Evolutionary conservation across 139 green algal genomes (phyloP).

Genomic region (Micractinium sp.): DNA sequence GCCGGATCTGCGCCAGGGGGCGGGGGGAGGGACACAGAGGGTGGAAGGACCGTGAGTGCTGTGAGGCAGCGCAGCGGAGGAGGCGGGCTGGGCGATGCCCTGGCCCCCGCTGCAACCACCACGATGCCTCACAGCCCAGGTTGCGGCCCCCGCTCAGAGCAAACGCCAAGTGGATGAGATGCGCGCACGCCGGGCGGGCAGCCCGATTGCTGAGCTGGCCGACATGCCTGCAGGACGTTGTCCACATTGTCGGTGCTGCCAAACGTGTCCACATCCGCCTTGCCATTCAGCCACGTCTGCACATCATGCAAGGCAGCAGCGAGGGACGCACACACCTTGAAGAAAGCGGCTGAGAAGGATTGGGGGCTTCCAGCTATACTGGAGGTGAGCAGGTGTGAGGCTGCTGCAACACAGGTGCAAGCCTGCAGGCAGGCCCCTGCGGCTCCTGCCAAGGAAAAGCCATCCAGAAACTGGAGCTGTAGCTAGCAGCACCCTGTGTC

Average conservation of each 20-base stretch:
- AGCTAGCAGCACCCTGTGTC: not conserved
- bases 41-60: not conserved
- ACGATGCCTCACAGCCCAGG: not conserved
- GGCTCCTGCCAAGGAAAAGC: too few relatives aligned
- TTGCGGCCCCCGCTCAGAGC: too few relatives aligned
- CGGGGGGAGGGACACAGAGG: not conserved
- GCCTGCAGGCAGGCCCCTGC: too few relatives aligned
- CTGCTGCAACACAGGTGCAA: too few relatives aligned
- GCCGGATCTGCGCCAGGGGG: not conserved
- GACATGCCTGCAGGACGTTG: constrained; percentile 13
- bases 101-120: not conserved
- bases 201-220: not conserved
- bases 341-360: not conserved
- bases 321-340: not conserved
- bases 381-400: too few relatives aligned
- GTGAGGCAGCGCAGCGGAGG: not conserved
- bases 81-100: not conserved
- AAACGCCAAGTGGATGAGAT: too few relatives aligned
- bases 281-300: constrained; percentile 28
- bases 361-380: not conserved
- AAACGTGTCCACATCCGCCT: not conserved
- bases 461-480: not conserved
- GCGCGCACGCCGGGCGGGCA: too few relatives aligned
- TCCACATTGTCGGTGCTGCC: not conserved
- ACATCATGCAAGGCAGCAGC: not conserved